phyloP scores from a whole-genome alignment of 176 grass and related monocot species.

The Carex kokanica region DNA sequence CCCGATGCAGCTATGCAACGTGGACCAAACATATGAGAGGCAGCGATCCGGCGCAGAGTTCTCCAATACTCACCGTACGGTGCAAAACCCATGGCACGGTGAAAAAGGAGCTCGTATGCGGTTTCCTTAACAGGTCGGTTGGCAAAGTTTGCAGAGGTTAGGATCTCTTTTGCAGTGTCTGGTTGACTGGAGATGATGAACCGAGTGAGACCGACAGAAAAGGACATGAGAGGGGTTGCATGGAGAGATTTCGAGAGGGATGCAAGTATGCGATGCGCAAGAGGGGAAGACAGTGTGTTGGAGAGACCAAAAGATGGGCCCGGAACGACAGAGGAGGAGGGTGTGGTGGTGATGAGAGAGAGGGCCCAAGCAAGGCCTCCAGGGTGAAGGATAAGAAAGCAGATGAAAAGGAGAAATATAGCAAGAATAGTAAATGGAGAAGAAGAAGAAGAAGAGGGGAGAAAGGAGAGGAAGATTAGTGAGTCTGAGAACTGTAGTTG shows the following conservation, averaged over 20 bases:
- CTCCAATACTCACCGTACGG: conserved; percentile 68
- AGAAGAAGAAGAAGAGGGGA: neutral
- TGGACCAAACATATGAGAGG: conserved; percentile 55
- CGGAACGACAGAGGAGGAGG: conserved; percentile 14
- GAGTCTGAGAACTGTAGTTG: conserved; percentile 32
- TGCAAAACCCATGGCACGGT: conserved; percentile 87
- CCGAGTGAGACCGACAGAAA: conserved; percentile 72
- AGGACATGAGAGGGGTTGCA: conserved; percentile 47
- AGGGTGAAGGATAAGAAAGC: conserved; percentile 35
- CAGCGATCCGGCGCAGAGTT: conserved; percentile 44
- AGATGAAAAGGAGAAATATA: conserved; percentile 28
- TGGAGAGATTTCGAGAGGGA: conserved; percentile 29
- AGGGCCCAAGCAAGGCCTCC: conserved; percentile 54
- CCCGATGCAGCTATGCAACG: conserved; percentile 36
- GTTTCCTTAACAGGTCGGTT: conserved; percentile 76
- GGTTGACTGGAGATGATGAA: conserved; percentile 63
- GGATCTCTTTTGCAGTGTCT: conserved; percentile 67
- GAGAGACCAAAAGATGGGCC: conserved; percentile 29
- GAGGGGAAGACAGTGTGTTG: conserved; percentile 34
- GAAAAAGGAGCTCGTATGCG: conserved; percentile 64
- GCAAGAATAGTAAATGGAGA: conserved; percentile 35
- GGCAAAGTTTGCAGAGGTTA: conserved; percentile 56
- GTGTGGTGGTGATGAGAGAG: conserved; percentile 1
- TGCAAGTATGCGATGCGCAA: conserved; percentile 46
- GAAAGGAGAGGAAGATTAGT: conserved; percentile 36